phyloP scores from a whole-genome alignment of 1,284 basidiomycete genomes.

The Athelia psychrophila region DNA sequence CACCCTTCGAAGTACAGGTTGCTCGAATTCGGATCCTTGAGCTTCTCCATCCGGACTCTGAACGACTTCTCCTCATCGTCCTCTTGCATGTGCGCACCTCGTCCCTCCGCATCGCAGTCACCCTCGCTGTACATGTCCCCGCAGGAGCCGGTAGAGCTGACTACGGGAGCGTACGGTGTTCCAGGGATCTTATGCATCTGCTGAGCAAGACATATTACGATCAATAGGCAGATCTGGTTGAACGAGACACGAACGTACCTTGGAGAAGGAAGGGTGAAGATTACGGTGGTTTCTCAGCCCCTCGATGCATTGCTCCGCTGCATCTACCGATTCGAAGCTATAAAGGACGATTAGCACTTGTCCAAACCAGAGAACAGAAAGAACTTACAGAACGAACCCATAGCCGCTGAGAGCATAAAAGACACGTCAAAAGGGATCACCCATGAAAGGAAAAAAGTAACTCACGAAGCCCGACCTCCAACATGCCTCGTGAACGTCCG shows the following conservation, averaged over 20 bases:
- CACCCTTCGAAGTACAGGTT: slow-evolving; percentile 77
- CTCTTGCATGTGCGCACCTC: slow-evolving; percentile 11
- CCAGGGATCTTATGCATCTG: slow-evolving; percentile 80
- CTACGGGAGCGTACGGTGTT: slow-evolving; percentile 43
- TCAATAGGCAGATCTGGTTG: neutral
- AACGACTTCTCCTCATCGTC: slow-evolving; percentile 44
- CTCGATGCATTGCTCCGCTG: slow-evolving; percentile 68
- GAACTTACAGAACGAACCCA: slow-evolving; percentile 72
- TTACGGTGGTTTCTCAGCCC: slow-evolving; percentile 64
- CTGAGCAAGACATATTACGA: slow-evolving; percentile 29
- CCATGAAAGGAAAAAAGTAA: slow-evolving; percentile 3
- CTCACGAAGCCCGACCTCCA: slow-evolving; percentile 44
- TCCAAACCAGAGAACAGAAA: slow-evolving; percentile 3
- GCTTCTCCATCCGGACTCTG: slow-evolving; percentile 69
- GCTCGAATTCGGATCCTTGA: slow-evolving; percentile 59
- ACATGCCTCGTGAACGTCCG: slow-evolving; percentile 63
- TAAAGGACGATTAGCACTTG: slow-evolving; percentile 2
- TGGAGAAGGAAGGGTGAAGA: slow-evolving; percentile 73
- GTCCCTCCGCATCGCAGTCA: slow-evolving; percentile 16
- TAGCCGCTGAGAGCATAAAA: slow-evolving; percentile 52
- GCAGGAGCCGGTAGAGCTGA: neutral
- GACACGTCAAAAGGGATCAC: neutral
- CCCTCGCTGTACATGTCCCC: slow-evolving; percentile 15
- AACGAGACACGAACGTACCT: slow-evolving; percentile 27
- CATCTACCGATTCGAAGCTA: slow-evolving; percentile 61